phyloP scores from a whole-genome alignment of 371 early-diverging fungal species.

The Blastocladiella emersonii region DNA sequence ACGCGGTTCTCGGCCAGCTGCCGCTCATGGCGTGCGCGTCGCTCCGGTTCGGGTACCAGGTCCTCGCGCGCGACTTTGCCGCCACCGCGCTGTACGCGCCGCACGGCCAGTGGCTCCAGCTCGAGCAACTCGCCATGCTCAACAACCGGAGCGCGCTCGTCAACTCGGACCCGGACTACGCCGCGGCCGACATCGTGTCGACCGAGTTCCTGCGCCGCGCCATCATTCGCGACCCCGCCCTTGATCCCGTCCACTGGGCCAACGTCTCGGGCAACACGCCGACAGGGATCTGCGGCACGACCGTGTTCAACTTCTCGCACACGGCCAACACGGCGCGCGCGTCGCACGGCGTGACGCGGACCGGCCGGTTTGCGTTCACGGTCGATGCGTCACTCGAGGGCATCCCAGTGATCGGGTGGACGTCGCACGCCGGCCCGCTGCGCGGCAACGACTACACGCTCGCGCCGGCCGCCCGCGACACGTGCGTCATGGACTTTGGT shows the following conservation, averaged over 20 bases:
- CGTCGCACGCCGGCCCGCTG: background rate
- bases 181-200: background rate
- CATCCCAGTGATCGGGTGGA: background rate
- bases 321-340: background rate
- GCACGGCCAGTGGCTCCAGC: too few relatives aligned
- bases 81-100: background rate
- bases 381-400: background rate
- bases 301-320: background rate
- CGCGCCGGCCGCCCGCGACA: background rate
- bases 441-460: background rate
- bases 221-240: background rate
- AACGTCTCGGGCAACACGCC: background rate
- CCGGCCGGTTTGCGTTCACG: background rate
- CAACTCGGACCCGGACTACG: background rate
- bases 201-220: background rate
- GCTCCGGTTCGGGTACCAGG: background rate
- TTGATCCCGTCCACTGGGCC: background rate
- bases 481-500: background rate
- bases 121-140: background rate
- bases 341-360: background rate
- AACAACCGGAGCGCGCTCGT: background rate
- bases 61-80: background rate
- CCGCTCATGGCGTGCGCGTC: background rate
- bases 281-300: background rate
- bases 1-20: background rate